Percentiles rank a stretch among this genome's conserved stretches.
Evolutionary conservation across 2,329 filamentous ascomycete genomes (phyloP).

Genomic region (Capronia epimyces): DNA sequence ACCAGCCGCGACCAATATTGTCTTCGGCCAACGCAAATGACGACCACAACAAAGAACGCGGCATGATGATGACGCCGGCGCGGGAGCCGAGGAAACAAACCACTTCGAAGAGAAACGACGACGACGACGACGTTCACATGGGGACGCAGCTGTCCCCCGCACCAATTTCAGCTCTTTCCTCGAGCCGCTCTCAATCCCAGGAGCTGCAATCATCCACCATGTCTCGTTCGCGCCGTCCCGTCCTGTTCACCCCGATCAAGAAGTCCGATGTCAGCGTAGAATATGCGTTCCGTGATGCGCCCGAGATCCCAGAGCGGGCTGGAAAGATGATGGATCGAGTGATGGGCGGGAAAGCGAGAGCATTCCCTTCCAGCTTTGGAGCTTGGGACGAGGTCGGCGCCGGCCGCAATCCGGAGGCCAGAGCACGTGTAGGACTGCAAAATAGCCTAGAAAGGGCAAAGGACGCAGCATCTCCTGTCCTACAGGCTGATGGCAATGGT

Average conservation of each 20-base stretch:
- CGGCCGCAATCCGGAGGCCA: slow-evolving; percentile 28
- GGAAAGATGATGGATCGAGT: slow-evolving; percentile 30
- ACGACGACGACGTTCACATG: not conserved
- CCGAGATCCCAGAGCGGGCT: slow-evolving; percentile 28
- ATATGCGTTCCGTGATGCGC: slow-evolving; percentile 31
- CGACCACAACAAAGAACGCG: not conserved
- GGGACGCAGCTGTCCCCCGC: too few species aligned
- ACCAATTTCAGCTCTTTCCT: too few species aligned
- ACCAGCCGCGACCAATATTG: not conserved
- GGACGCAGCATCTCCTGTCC: not conserved
- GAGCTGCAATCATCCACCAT: not conserved
- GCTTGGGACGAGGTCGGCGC: slow-evolving; percentile 6
- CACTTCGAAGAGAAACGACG: not conserved
- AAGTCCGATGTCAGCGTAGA: slow-evolving; percentile 21
- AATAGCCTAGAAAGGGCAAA: not conserved
- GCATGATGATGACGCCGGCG: not conserved
- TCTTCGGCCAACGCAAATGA: not conserved
- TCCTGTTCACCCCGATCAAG: slow-evolving; percentile 26
- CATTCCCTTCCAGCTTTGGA: slow-evolving; percentile 33
- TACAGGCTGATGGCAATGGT: not conserved
- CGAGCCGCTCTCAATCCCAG: too few species aligned
- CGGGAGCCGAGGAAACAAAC: too few species aligned
- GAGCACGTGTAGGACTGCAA: not conserved
- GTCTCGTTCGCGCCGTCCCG: slow-evolving; percentile 20
- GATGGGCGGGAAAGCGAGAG: slow-evolving; percentile 21